Percentiles rank a stretch among this genome's conserved stretches.
Evolutionary conservation across 2,329 filamentous ascomycete genomes (phyloP).

Genomic region (Diplocarpon mali): DNA sequence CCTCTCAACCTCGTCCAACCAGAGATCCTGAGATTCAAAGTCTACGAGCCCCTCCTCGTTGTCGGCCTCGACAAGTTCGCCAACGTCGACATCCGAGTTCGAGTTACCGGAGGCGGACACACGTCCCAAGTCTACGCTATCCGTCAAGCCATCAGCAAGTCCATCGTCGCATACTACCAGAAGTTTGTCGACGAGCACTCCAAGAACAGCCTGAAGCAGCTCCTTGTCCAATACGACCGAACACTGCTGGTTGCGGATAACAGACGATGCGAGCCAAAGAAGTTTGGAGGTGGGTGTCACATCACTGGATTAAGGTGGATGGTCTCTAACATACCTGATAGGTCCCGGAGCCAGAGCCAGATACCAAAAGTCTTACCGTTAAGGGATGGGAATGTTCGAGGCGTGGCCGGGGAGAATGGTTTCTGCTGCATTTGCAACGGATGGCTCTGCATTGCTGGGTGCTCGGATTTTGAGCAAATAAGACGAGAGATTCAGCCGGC

Average conservation of each 20-base stretch:
- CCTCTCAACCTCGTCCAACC: constrained; percentile 90
- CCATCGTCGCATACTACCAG: constrained; percentile 97
- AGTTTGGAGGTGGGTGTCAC: constrained; percentile 43
- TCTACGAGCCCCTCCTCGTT: constrained; percentile 98
- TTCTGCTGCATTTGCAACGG: constrained; percentile 29
- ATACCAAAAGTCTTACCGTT: constrained; percentile 99
- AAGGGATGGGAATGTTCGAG: constrained; percentile 34
- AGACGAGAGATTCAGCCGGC: constrained; percentile 26
- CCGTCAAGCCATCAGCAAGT: constrained; percentile 98
- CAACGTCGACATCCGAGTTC: constrained; percentile 93
- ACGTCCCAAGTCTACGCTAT: constrained; percentile 96
- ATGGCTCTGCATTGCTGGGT: constrained; percentile 25
- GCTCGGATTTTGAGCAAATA: constrained; percentile 27
- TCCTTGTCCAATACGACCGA: constrained; percentile 89
- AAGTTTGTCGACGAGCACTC: constrained; percentile 99
- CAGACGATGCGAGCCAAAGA: constrained; percentile 99
- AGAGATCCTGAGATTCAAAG: constrained; percentile 97
- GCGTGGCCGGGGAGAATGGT: constrained; percentile 24
- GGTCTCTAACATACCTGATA: constrained; percentile 37
- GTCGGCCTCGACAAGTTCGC: constrained; percentile 96
- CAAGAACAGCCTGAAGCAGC: constrained; percentile 99
- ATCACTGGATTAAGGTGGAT: not conserved
- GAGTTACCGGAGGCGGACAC: constrained; percentile 94
- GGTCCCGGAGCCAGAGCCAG: constrained; percentile 89
- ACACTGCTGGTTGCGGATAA: constrained; percentile 98